Conservation (phyloP, 139 green algal species). For the Nannochloris sp. region DNA sequence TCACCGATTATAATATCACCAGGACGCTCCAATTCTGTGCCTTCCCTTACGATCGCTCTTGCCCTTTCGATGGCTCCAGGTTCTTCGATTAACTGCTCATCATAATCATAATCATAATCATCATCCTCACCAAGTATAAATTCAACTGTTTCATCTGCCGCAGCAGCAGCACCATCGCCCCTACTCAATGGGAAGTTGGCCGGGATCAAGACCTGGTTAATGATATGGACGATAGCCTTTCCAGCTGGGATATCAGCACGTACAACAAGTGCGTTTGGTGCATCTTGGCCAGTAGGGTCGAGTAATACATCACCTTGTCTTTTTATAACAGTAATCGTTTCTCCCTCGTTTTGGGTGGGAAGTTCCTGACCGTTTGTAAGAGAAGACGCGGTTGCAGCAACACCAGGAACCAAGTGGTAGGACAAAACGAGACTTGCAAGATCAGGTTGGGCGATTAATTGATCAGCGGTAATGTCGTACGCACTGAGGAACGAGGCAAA, state of each 20-base stretch:
- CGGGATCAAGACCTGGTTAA: slow-evolving; percentile 13
- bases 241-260: slow-evolving; percentile 13
- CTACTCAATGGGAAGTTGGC: not conserved
- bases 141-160: no score
- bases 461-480: slow-evolving; percentile 23
- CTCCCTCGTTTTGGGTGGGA: slow-evolving; percentile 1
- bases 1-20: no score
- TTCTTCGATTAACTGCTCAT: no score
- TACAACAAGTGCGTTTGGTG: slow-evolving; percentile 7
- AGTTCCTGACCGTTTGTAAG: slow-evolving; percentile 27
- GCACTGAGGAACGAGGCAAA: slow-evolving; percentile 15
- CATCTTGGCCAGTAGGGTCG: not conserved
- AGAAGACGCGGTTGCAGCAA: not conserved
- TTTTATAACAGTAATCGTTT: slow-evolving; percentile 6
- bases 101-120: no score
- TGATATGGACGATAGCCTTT: slow-evolving; percentile 14
- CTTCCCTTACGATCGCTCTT: no score
- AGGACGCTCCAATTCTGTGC: no score
- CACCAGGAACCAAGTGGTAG: slow-evolving; percentile 38
- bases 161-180: no score
- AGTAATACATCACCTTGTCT: not conserved
- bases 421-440: slow-evolving; percentile 4
- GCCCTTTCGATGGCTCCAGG: no score
- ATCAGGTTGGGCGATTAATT: slow-evolving; percentile 22
- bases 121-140: no score